Evolutionary conservation across 768 basidiomycete species (phyloP), one percentile per base, ranked within the genome.

Genomic region (Tulasnella sp.): DNA sequence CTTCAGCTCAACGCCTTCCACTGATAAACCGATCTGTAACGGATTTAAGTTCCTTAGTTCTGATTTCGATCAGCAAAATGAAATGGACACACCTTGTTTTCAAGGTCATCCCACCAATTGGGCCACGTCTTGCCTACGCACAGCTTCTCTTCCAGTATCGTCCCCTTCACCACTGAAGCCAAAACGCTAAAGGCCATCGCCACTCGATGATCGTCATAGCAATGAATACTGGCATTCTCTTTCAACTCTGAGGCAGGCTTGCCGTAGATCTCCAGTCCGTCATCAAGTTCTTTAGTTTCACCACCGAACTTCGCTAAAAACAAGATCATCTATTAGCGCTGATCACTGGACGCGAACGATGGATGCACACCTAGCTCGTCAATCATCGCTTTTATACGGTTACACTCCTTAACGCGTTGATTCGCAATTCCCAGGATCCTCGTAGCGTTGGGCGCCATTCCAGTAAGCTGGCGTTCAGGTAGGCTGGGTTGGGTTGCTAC

Each of bases 81-180:
- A 51, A 24, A 32, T 60, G 24, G 42, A 21, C 75, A 2, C 52
- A 88, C 90, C 82, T 96, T 96, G 75, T 90, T 93, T 69, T 89
- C 82, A 24, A 99, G 77, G 71, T 98, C 96, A 68, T 98, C 96
- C 94, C 95, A 99, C 91, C 94, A 99, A 69, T 93, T 94, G 0
- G 96, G 96, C 95, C 95, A 99, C 0, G 95, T 99, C 80, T 99
- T 99, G 73, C 95, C 95, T 30, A 99, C 96, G 68, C 96, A 97
- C 56, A 94, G 78, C 73, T 95, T 95, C 75, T 98, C 95, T 68
- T 97, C 93, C 27, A 98, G 77, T 64, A 90, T 74, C 2, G 88
- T 87, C n/a, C 79, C 81, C 32, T 77, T 72, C 42, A 91, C 73
- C 3, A 90, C 79, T 3, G 85, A 78, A 19, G 85, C 83, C 42